Percentiles rank a stretch among this genome's conserved stretches.
These are phyloP conservation scores for Nigrospora sphaerica DNA, from an alignment of 2,329 filamentous ascomycete genomes.

Conservation along the genomic window DNA sequence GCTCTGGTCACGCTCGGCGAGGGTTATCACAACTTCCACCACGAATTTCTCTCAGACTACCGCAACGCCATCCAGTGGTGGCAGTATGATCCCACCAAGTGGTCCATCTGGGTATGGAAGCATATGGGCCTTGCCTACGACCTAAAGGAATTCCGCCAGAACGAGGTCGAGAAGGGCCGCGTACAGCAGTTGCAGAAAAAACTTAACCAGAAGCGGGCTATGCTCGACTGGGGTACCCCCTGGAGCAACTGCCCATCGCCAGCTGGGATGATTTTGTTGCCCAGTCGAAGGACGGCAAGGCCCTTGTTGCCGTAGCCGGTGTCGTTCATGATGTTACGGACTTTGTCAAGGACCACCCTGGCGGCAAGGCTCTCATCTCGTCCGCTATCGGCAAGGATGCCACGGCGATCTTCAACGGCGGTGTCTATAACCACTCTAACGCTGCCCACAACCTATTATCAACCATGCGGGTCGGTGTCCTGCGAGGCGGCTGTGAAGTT, in stretches of 20 bases:
- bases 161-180: too few species aligned
- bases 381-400: slow-evolving; percentile 60
- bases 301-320: slow-evolving; percentile 53
- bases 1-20: too few species aligned
- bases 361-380: slow-evolving; percentile 59
- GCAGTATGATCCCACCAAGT: slow-evolving; percentile 67
- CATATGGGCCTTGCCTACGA: too few species aligned
- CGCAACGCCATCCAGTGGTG: slow-evolving; percentile 64
- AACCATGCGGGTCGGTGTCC: too few species aligned
- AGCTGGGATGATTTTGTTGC: slow-evolving; percentile 59
- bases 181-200: too few species aligned
- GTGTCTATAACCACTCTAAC: too few species aligned
- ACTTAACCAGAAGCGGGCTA: slow-evolving; percentile 55
- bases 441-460: too few species aligned
- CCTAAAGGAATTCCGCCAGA: too few species aligned
- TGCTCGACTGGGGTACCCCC: slow-evolving; percentile 58
- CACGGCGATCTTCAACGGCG: slow-evolving; percentile 65
- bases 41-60: slow-evolving; percentile 65
- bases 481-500: too few species aligned
- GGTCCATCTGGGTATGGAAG: slow-evolving; percentile 63
- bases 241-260: slow-evolving; percentile 36
- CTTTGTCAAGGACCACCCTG: slow-evolving; percentile 62
- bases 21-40: too few species aligned
- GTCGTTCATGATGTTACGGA: slow-evolving; percentile 59
- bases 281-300: slow-evolving; percentile 55